phyloP scores from a whole-genome alignment of 306 rosid species.

The Myrica gale region DNA sequence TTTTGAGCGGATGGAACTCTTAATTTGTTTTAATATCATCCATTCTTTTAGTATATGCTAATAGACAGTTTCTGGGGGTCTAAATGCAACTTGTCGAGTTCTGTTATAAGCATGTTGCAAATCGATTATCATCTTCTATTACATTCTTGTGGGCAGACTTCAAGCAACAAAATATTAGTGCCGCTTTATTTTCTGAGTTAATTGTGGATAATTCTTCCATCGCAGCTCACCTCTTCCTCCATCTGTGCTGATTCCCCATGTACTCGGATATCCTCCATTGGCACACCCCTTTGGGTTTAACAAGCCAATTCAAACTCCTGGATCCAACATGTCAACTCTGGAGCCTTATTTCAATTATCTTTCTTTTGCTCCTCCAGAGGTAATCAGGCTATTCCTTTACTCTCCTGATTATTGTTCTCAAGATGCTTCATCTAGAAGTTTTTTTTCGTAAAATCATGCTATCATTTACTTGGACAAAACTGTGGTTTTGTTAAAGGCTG shows the following conservation, averaged over 20 bases:
- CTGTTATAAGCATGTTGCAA: no score
- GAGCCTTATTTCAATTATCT: conserved; percentile 43
- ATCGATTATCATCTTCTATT: no score
- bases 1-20: no score
- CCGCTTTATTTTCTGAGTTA: background rate
- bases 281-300: conserved; percentile 54
- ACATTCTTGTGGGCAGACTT: no score
- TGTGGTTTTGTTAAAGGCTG: no score
- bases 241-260: conserved; percentile 50
- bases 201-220: conserved; percentile 16
- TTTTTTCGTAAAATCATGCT: no score
- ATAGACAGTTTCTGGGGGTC: no score
- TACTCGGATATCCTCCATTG: conserved; percentile 67
- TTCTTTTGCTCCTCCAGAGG: conserved; percentile 98
- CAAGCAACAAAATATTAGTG: no score
- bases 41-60: no score
- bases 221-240: conserved; percentile 75
- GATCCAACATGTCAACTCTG: conserved; percentile 47
- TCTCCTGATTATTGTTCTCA: background rate
- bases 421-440: background rate
- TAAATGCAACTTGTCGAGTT: no score
- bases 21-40: no score
- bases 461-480: no score
- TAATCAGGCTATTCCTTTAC: conserved; percentile 31
- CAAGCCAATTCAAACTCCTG: conserved; percentile 60